Evolutionary conservation across 768 basidiomycete genomes (phyloP), one percentile per base, ranked within the genome.

Genomic region (Agaricus blazei): DNA sequence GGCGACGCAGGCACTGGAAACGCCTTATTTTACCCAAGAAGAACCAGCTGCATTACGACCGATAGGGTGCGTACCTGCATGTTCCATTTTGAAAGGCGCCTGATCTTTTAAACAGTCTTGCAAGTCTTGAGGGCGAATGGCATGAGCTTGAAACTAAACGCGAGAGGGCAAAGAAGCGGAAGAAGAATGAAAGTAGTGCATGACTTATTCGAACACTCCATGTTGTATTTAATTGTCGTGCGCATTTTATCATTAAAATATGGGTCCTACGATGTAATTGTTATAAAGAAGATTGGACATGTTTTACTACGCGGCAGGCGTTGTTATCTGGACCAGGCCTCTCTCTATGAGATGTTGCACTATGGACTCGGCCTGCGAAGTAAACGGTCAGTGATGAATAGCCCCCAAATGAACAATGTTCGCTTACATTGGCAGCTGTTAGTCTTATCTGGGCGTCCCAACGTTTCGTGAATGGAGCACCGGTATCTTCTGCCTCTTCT

Each of bases 71-170:
- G 89, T 80, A 9, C n/a, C 15, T 34, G 11, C 34, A 34, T 11
- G 34, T 8, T 11, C 34, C 34, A 34, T 4, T 4, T 34, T 34
- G 34, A 34, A 34, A 34, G 34, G 11, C 11, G 11, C 7, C 34
- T 34, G 34, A 34, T 34, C 34, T 41, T 34, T 52, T 9, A 28
- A 44, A 47, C 59, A 95, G 94, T 51, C 71, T 98, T 56, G 80
- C 87, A 11, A 80, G 80, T 11, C 71, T 97, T 41, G 84, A 92
- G 66, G 96, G 97, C 44, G 97, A 98, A 68, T 98, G 95, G 91
- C 97, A 99, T 70, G 97, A 99, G 69, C 78, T 95, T 59, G 95
- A 98, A 68, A 90, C 92, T 11, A 99, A 98, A 70, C 80, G 86
- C 54, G 93, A 98, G 72, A 81, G 92, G 40, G 87, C 88, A 56